Conservation (phyloP, 176 grass and related monocot species). For the Carex kokanica region DNA sequence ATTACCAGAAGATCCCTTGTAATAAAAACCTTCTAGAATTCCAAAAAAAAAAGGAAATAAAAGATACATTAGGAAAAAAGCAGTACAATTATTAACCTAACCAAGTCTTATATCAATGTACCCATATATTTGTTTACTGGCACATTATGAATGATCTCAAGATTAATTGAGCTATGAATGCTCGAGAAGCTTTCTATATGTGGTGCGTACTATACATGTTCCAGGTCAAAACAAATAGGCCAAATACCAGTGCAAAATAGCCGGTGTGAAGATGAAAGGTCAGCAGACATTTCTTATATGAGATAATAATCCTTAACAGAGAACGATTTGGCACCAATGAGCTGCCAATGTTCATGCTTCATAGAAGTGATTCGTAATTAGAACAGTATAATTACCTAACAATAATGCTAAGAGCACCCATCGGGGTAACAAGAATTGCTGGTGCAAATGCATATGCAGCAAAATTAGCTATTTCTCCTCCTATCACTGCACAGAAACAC, state of each 20-base stretch:
- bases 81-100: background rate
- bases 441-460: conserved; percentile 96
- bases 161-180: background rate
- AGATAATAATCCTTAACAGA: background rate
- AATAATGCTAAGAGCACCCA: conserved; percentile 97
- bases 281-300: background rate
- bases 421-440: conserved; percentile 91
- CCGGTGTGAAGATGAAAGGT: background rate
- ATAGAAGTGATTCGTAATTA: conserved; percentile 7
- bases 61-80: background rate
- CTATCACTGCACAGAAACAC: conserved; percentile 64
- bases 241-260: background rate
- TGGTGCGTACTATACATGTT: background rate
- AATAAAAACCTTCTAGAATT: background rate
- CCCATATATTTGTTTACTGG: background rate
- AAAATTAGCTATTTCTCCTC: conserved; percentile 96
- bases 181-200: background rate
- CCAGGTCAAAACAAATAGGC: background rate
- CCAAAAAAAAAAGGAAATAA: background rate
- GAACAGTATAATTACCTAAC: conserved; percentile 54
- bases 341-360: background rate
- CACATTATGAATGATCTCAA: background rate
- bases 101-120: background rate
- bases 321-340: background rate
- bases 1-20: background rate